A percentile compares a stretch with the other conserved stretches of the same genome.
Conservation (phyloP, 2,329 filamentous ascomycete genomes). For the Colletotrichum horii region DNA sequence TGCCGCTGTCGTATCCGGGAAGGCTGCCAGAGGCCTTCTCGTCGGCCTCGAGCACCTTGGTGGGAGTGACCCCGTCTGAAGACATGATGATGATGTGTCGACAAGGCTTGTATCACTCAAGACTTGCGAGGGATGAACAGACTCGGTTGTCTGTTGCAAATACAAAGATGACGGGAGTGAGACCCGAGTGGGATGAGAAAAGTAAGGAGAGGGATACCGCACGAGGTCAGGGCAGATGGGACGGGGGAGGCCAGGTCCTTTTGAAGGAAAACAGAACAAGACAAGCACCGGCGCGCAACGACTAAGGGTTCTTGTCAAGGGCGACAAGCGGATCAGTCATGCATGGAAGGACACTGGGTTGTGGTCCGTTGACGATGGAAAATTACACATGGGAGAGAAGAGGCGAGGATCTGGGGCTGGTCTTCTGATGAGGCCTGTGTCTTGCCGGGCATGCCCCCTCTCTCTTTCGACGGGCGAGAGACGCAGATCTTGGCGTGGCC, state of each 20-base stretch:
- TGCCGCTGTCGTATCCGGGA: slow-evolving; percentile 10
- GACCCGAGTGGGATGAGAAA: slow-evolving; percentile 9
- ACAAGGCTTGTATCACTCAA: not conserved
- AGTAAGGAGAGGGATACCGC: not conserved
- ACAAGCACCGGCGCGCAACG: not conserved
- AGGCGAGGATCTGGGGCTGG: not conserved
- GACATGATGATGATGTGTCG: slow-evolving; percentile 1
- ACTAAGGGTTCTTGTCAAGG: slow-evolving; percentile 19
- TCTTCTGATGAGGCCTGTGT: not conserved
- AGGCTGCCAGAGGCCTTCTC: slow-evolving; percentile 10
- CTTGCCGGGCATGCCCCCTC: not conserved
- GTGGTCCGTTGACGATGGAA: slow-evolving; percentile 11
- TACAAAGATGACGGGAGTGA: not conserved
- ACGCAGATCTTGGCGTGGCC: slow-evolving; percentile 9
- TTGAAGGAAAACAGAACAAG: slow-evolving; percentile 7
- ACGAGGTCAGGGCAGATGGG: not conserved
- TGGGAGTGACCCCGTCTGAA: slow-evolving; percentile 14
- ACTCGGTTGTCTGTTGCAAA: not conserved
- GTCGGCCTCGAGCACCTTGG: slow-evolving; percentile 16
- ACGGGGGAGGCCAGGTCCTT: not conserved
- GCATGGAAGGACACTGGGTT: not conserved
- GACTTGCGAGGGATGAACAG: not conserved
- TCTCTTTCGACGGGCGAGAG: not conserved
- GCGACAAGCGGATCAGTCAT: slow-evolving; percentile 12
- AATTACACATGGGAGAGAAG: slow-evolving; percentile 9